These are phyloP conservation scores for Leishmania martiniquensis DNA, from an alignment of 208 protist genomes.

Conservation along the genomic window DNA sequence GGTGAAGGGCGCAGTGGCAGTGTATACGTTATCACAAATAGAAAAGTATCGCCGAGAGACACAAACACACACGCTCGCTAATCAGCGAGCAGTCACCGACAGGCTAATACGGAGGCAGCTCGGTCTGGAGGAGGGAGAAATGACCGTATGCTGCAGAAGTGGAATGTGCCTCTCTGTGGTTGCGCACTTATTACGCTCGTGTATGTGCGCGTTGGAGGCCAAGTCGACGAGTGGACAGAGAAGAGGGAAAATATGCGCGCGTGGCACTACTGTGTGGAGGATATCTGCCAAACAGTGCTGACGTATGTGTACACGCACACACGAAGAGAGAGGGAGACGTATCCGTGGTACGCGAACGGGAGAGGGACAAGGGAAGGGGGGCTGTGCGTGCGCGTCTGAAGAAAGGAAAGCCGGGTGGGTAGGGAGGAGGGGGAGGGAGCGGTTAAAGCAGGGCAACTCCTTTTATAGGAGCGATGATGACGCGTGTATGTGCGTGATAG, in stretches of 20 bases:
- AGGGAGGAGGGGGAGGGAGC: not conserved
- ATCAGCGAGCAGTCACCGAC: not conserved
- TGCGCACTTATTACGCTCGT: no score
- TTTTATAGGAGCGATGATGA: not conserved
- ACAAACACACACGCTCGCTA: not conserved
- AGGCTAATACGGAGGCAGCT: not conserved
- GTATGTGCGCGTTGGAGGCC: not conserved
- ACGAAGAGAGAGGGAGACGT: no score
- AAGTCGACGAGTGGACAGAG: no score
- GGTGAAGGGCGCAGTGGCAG: not conserved
- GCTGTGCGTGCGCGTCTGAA: not conserved
- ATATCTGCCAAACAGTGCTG: no score
- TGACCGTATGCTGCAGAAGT: not conserved
- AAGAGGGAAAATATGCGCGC: no score
- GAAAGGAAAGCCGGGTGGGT: not conserved
- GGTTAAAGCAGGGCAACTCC: not conserved
- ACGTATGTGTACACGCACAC: not conserved
- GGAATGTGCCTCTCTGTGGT: not conserved
- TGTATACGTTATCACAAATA: not conserved
- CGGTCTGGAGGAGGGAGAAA: not conserved
- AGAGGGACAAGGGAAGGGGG: not conserved
- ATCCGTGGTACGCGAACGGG: not conserved
- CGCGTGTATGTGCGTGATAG: not conserved
- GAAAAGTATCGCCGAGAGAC: not conserved
- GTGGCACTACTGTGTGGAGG: no score